Evolutionary conservation across 352 stramenopile species (phyloP).

Genomic region (Blastocystis sp.): DNA sequence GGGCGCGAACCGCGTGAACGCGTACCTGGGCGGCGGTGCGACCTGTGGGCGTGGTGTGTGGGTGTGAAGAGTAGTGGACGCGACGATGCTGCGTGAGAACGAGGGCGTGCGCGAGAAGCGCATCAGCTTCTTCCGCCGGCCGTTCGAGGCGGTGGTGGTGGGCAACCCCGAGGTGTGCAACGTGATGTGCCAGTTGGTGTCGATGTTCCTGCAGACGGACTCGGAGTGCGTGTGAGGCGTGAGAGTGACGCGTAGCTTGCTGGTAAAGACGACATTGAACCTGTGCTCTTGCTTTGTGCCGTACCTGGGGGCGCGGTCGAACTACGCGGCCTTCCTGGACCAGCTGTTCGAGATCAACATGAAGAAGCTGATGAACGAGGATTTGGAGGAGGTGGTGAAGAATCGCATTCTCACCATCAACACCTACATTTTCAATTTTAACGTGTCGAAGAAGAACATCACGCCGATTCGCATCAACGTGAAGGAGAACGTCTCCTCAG

Average conservation of each 20-base stretch:
- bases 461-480: neutral
- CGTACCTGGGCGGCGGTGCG: conserved; percentile 8
- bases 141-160: conserved; percentile 14
- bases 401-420: neutral
- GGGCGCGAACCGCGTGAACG: neutral
- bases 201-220: neutral
- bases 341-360: conserved; percentile 20
- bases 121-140: conserved; percentile 16
- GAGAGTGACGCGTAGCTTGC: neutral
- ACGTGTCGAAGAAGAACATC: conserved; percentile 35
- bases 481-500: neutral
- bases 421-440: conserved; percentile 36
- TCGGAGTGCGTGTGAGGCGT: neutral
- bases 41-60: neutral
- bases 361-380: conserved; percentile 5
- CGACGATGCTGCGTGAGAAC: conserved; percentile 8
- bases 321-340: conserved; percentile 29
- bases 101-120: conserved; percentile 10
- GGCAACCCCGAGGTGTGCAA: neutral
- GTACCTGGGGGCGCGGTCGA: neutral
- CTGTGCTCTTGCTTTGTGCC: conserved; percentile 38
- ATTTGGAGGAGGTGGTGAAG: neutral
- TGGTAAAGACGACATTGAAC: neutral
- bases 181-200: conserved; percentile 1
- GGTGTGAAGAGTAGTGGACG: conserved; percentile 7